Base-by-base conservation (phyloP, 2,329 filamentous ascomycete genomes). In the Dothiorella sarmentorum region DNA sequence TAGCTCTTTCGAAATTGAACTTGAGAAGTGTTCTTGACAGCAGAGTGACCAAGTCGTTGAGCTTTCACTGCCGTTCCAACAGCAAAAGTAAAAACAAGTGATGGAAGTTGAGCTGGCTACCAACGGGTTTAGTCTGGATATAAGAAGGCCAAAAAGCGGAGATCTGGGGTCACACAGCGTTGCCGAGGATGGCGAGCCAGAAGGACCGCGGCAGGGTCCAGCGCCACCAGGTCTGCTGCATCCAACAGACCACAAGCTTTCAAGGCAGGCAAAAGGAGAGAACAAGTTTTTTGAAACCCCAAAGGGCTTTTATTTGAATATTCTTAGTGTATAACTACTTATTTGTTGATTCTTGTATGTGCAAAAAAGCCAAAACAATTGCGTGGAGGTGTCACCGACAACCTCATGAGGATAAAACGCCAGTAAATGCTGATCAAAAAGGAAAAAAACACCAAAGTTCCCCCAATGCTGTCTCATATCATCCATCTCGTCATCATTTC, bases 371-470 rank as follows among this genome's bases (percentile, higher is more conserved):
- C n/a, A n/a, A n/a, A n/a, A n/a, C n/a, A n/a, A n/a, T n/a, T n/a
- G n/a, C n/a, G n/a, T n/a, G n/a, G n/a, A n/a, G n/a, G n/a, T n/a
- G n/a, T n/a, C n/a, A n/a, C n/a, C n/a, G n/a, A 35, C 49, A 31
- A 40, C 33, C 33, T 38, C 26, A 18, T 27, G 33, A 38, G 26
- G 52, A 44, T 56, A 43, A n/a, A 56, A 56, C 52, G 40, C 52
- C 52, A n/a, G 27, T 2, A 44, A 56, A 56, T 56, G 52, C 52
- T 20, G 18, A 56, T 56, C 52, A 56, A 43, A 44, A 56, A 37
- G 20, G 38, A 37, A 20, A 18, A n/a, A n/a, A n/a, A n/a, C n/a
- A n/a, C n/a, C n/a, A n/a, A n/a, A n/a, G n/a, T n/a, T 22, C 10
- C 15, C 47, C 51, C 29, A 20, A 56, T 56, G 52, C 52, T 44